Conservation (phyloP, 345 rosid species). For the Sonneratia alba region DNA sequence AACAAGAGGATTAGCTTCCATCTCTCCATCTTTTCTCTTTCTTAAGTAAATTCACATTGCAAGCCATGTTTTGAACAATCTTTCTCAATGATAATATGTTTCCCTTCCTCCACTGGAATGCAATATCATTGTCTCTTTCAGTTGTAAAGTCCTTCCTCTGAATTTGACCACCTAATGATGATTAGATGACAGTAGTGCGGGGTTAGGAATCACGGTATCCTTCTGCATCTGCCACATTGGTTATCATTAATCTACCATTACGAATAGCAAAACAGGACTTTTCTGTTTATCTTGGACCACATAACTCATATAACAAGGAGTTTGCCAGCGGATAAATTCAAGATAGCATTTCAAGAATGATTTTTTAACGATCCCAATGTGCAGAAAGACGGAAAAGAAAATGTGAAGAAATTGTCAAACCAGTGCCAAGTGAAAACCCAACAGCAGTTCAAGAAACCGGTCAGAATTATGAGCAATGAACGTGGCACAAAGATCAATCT, state of each 20-base stretch:
- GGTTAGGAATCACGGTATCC: background rate
- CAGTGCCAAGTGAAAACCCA: background rate
- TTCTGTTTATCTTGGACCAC: background rate
- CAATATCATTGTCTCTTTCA: background rate
- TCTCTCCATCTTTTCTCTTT: slow-evolving; percentile 18
- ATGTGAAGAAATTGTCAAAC: background rate
- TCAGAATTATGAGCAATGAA: background rate
- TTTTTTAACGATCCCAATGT: background rate
- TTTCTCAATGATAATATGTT: background rate
- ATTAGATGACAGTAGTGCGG: background rate
- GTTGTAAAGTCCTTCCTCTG: background rate
- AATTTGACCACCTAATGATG: background rate
- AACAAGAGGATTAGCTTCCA: slow-evolving; percentile 17
- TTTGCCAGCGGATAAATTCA: background rate
- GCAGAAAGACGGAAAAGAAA: background rate
- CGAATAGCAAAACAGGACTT: background rate
- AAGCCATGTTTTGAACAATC: background rate
- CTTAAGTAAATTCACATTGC: background rate
- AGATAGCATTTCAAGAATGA: background rate
- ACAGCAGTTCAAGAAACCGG: background rate
- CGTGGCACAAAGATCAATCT: background rate
- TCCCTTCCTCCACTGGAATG: background rate
- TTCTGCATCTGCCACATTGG: background rate
- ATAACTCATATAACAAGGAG: background rate
- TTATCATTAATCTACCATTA: background rate